A percentile compares a stretch with the other conserved stretches of the same genome.
Conservation (phyloP, 75 land plant genomes). For the Pinus taeda region DNA sequence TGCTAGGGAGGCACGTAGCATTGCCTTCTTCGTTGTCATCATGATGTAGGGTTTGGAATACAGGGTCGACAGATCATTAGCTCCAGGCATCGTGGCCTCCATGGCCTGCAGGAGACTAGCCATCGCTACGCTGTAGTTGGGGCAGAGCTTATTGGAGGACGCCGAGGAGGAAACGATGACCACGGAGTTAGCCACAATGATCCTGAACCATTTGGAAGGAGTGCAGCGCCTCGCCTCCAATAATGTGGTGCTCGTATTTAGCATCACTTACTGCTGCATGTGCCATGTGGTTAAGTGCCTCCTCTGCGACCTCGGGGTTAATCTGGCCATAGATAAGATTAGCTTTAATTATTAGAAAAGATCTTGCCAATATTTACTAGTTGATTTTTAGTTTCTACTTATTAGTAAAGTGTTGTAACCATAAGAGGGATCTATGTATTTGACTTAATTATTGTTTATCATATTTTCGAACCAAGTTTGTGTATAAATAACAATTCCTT, state of each 20-base stretch:
- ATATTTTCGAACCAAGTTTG: no score
- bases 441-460: no score
- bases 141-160: not conserved
- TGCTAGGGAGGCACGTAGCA: no score
- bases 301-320: slow-evolving; percentile 61
- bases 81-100: not conserved
- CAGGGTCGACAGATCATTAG: not conserved
- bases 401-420: no score
- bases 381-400: no score
- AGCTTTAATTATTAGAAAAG: no score
- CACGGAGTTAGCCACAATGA: no score
- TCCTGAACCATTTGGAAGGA: slow-evolving; percentile 23
- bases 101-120: not conserved
- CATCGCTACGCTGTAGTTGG: not conserved
- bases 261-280: slow-evolving; percentile 67
- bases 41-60: slow-evolving; percentile 3
- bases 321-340: no score
- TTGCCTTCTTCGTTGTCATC: no score
- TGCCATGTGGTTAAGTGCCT: slow-evolving; percentile 73
- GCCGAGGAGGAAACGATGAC: not conserved
- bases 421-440: no score
- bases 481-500: no score
- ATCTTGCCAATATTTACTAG: no score
- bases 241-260: slow-evolving; percentile 65
- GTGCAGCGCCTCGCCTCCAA: slow-evolving; percentile 34